A percentile compares a stretch with the other conserved stretches of the same genome.
Conservation (phyloP, 192 early-diverging fungal genomes). For the Endogone sp. region DNA sequence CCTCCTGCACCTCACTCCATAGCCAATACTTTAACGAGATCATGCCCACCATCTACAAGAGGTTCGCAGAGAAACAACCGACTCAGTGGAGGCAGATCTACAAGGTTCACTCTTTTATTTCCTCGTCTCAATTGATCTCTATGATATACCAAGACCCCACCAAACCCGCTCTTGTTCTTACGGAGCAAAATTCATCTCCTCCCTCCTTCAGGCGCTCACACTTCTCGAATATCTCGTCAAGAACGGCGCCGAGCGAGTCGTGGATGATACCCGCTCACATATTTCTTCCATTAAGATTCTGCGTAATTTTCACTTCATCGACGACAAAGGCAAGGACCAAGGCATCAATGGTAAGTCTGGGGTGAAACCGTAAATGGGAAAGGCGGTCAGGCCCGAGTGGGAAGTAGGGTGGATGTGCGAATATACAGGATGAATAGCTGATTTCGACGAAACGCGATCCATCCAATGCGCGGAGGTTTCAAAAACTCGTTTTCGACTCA, state of each 20-base stretch:
- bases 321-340: constrained; percentile 95
- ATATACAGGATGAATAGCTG: no score
- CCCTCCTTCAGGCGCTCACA: constrained; percentile 62
- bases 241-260: constrained; percentile 90
- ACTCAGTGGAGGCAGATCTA: constrained; percentile 93
- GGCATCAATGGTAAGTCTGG: constrained; percentile 83
- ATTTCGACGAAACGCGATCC: no score
- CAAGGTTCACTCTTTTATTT: constrained; percentile 56
- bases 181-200: not conserved
- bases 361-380: not conserved
- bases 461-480: no score
- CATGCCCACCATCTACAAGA: constrained; percentile 89
- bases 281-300: constrained; percentile 88
- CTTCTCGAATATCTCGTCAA: constrained; percentile 93
- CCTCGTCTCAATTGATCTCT: not conserved
- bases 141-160: constrained; percentile 2
- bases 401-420: not conserved
- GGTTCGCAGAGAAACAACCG: constrained; percentile 79
- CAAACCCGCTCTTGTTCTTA: not conserved
- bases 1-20: constrained; percentile 3
- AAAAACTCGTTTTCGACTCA: no score
- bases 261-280: constrained; percentile 82
- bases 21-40: constrained; percentile 94
- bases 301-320: constrained; percentile 84
- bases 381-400: not conserved